These are phyloP conservation scores for Dillenia turbinata DNA, from an alignment of 164 flowering plant genomes.

Conservation along the genomic window DNA sequence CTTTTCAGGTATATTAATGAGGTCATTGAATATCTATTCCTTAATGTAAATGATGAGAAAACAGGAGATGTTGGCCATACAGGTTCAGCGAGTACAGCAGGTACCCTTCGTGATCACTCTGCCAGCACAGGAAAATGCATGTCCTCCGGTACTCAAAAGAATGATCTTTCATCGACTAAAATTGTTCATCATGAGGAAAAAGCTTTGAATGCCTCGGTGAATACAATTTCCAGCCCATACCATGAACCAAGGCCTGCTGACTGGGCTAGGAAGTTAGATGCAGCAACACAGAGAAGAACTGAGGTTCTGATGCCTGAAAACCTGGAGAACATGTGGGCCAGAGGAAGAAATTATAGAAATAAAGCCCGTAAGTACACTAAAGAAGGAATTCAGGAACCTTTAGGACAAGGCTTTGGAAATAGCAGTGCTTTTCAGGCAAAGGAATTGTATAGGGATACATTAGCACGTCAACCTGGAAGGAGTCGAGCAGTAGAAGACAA, in stretches of 20 bases:
- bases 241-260: constrained; percentile 49
- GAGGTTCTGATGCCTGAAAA: constrained; percentile 98
- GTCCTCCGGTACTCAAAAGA: constrained; percentile 23
- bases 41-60: constrained; percentile 35
- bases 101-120: constrained; percentile 18
- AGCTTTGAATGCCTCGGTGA: constrained; percentile 15
- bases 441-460: constrained; percentile 24
- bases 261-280: constrained; percentile 78
- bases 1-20: constrained; percentile 79
- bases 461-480: constrained; percentile 17
- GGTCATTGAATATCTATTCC: constrained; percentile 63
- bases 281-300: constrained; percentile 89
- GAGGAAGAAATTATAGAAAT: constrained; percentile 76
- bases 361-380: constrained; percentile 42
- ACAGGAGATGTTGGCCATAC: constrained; percentile 18
- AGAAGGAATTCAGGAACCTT: constrained; percentile 19
- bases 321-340: constrained; percentile 97
- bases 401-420: constrained; percentile 20
- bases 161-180: constrained; percentile 21
- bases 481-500: constrained; percentile 27
- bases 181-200: constrained; percentile 21
- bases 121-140: constrained; percentile 15
- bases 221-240: constrained; percentile 3
- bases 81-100: constrained; percentile 22
- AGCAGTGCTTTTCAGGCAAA: constrained; percentile 10